Conservation (phyloP, 768 basidiomycete genomes). For the Macrocybe gigantea region DNA sequence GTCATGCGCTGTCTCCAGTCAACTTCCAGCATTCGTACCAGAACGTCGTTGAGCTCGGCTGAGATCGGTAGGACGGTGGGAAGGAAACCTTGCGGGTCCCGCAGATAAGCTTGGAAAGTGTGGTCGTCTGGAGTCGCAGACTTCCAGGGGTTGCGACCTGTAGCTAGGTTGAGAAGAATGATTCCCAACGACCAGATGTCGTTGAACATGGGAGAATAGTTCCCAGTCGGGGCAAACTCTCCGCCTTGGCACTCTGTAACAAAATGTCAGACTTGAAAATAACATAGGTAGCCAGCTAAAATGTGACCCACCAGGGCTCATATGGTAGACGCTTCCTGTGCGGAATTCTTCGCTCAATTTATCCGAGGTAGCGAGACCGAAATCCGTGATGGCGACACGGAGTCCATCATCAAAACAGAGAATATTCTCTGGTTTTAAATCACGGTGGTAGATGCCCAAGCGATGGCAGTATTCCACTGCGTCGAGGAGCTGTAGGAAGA, state of each 20-base stretch:
- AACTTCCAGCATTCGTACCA: slow-evolving; percentile 67
- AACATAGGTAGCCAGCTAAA: slow-evolving; percentile 2
- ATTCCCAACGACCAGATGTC: slow-evolving; percentile 98
- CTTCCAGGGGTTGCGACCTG: slow-evolving; percentile 95
- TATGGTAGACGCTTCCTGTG: slow-evolving; percentile 97
- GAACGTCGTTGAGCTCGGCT: slow-evolving; percentile 61
- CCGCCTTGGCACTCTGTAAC: slow-evolving; percentile 83
- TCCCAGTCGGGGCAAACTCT: slow-evolving; percentile 50
- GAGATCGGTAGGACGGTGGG: slow-evolving; percentile 82
- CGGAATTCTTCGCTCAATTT: slow-evolving; percentile 82
- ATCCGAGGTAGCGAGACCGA: slow-evolving; percentile 90
- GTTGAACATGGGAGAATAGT: slow-evolving; percentile 84
- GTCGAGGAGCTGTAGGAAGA: slow-evolving; percentile 92
- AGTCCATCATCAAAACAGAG: slow-evolving; percentile 77
- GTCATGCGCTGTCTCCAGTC: slow-evolving; percentile 58
- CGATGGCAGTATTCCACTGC: slow-evolving; percentile 92
- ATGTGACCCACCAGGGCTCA: slow-evolving; percentile 75
- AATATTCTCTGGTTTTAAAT: slow-evolving; percentile 96
- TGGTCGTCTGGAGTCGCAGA: slow-evolving; percentile 78
- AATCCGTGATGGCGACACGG: slow-evolving; percentile 86
- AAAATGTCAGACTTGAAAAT: slow-evolving; percentile 10
- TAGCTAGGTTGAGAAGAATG: slow-evolving; percentile 92
- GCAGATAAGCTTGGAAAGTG: slow-evolving; percentile 85
- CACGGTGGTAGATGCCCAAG: slow-evolving; percentile 91
- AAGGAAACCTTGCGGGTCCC: slow-evolving; percentile 74